Evolutionary conservation across 2,329 filamentous ascomycete species (phyloP).

Genomic region (Pseudogymnoascus sp.): DNA sequence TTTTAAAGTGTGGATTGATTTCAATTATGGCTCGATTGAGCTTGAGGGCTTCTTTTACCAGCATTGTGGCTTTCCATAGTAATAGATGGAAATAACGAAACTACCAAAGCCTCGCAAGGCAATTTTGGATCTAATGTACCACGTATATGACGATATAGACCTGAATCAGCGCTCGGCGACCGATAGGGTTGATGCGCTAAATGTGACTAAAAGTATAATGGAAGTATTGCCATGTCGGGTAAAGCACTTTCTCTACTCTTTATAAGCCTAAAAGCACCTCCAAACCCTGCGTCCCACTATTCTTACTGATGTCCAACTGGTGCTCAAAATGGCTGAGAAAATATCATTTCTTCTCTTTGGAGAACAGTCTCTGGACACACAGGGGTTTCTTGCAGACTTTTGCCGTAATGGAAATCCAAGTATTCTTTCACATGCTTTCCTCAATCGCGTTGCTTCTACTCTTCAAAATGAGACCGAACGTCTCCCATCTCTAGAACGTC

Average conservation of each 20-base stretch:
- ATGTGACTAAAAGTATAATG: background rate
- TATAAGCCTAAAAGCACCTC: conserved; percentile 1
- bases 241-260: background rate
- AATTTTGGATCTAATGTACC: background rate
- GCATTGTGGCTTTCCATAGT: background rate
- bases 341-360: conserved; percentile 59
- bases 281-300: background rate
- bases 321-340: conserved; percentile 24
- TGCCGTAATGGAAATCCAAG: conserved; percentile 40
- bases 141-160: background rate
- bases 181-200: background rate
- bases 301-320: background rate
- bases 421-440: conserved; percentile 53
- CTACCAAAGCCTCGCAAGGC: background rate
- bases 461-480: conserved; percentile 54
- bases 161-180: background rate
- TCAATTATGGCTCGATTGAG: too few species aligned
- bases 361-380: conserved; percentile 64
- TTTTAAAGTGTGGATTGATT: too few species aligned
- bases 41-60: too few species aligned
- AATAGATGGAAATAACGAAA: background rate
- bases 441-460: conserved; percentile 51
- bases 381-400: conserved; percentile 53
- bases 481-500: conserved; percentile 50
- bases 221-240: background rate